Evolutionary conservation across 2,329 filamentous ascomycete species (phyloP).

Genomic region (Colletotrichum cereale): DNA sequence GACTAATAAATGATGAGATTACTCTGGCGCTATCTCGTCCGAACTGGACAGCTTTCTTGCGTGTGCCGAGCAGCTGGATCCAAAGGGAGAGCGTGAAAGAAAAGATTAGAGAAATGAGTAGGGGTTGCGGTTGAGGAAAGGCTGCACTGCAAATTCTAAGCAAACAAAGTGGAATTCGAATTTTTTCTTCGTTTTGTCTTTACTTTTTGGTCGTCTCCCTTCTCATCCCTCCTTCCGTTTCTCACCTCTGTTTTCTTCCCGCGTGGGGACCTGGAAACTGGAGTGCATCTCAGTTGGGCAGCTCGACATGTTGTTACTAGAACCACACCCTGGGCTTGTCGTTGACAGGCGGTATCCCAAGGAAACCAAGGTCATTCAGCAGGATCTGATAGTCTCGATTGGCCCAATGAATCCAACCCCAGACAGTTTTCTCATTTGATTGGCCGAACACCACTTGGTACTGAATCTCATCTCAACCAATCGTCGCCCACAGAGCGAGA

Average conservation of each 20-base stretch:
- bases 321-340: conserved; percentile 1
- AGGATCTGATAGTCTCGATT: conserved; percentile 5
- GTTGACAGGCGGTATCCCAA: conserved; percentile 32
- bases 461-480: background rate
- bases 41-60: conserved; percentile 5
- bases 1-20: conserved; percentile 29
- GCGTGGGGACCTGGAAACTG: conserved; percentile 23
- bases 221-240: background rate
- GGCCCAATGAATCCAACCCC: conserved; percentile 43
- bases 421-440: conserved; percentile 43
- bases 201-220: background rate
- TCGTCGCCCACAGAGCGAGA: background rate
- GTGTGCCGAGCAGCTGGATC: conserved; percentile 17
- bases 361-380: conserved; percentile 27
- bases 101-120: background rate
- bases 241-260: conserved; percentile 18
- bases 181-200: conserved; percentile 22
- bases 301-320: conserved; percentile 30
- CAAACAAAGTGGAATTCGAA: conserved; percentile 34
- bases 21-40: conserved; percentile 8
- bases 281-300: conserved; percentile 36
- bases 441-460: conserved; percentile 31
- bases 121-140: conserved; percentile 4
- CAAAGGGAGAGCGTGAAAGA: background rate
- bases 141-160: conserved; percentile 28